Conservation (phyloP, 495 filamentous ascomycete species). For the Hypoxylon subgilvum region DNA sequence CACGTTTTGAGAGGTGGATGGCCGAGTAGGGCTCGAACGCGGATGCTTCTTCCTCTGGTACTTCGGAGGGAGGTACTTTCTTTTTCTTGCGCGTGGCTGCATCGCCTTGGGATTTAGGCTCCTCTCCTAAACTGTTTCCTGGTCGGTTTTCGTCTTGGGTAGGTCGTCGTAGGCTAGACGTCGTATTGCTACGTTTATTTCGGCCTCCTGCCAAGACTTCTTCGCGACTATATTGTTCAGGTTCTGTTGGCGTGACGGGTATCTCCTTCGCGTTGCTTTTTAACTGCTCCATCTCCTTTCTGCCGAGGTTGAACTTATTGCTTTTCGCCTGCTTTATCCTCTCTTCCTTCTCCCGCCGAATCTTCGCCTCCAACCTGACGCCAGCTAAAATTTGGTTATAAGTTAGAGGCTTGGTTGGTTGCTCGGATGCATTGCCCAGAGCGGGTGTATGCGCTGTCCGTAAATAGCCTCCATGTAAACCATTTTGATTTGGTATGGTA, state of each 20-base stretch:
- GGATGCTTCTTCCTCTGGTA: constrained; percentile 47
- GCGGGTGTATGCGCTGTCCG: constrained; percentile 50
- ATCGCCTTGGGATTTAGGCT: constrained; percentile 27
- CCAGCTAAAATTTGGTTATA: constrained; percentile 89
- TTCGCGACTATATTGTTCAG: constrained; percentile 64
- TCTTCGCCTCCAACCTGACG: constrained; percentile 61
- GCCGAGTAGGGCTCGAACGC: constrained; percentile 84
- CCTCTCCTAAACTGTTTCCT: constrained; percentile 16
- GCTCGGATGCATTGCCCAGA: constrained; percentile 12
- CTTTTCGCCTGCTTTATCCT: constrained; percentile 66
- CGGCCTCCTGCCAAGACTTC: constrained; percentile 63
- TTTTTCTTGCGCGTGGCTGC: constrained; percentile 22
- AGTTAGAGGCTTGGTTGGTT: constrained; percentile 57
- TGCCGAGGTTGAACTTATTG: constrained; percentile 72
- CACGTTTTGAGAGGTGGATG: constrained; percentile 82
- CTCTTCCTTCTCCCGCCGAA: constrained; percentile 59
- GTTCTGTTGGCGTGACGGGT: constrained; percentile 52
- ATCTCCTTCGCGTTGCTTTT: constrained; percentile 65
- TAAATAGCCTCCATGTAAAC: constrained; percentile 48
- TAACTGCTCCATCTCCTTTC: constrained; percentile 68
- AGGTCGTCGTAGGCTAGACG: constrained; percentile 49
- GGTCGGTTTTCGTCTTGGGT: constrained; percentile 19
- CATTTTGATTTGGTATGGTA: constrained; percentile 27
- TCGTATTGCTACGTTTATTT: constrained; percentile 60
- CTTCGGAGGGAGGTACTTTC: constrained; percentile 36